Percentiles rank a stretch among this genome's conserved stretches.
Evolutionary conservation across 2,329 filamentous ascomycete species (phyloP).

Genomic region (Paecilomyces sp.): DNA sequence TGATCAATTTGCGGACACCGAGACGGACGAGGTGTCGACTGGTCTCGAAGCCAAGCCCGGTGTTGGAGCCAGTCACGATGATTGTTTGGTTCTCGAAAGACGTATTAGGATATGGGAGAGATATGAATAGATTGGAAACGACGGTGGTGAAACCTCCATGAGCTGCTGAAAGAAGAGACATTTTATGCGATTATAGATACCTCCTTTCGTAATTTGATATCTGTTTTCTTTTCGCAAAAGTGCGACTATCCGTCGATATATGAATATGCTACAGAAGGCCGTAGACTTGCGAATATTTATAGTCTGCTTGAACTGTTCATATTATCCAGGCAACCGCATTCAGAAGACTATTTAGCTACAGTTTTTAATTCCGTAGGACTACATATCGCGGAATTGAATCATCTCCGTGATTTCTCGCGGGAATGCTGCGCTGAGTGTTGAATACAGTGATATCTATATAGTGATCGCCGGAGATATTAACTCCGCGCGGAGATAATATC

Average conservation of each 20-base stretch:
- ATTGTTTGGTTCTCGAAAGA: constrained; percentile 28
- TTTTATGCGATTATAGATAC: neutral
- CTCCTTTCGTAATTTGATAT: neutral
- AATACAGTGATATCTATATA: neutral
- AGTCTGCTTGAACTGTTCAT: too few species aligned
- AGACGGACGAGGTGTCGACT: constrained; percentile 34
- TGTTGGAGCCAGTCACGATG: constrained; percentile 46
- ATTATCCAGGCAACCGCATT: too few species aligned
- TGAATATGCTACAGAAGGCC: too few species aligned
- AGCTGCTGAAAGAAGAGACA: constrained; percentile 3
- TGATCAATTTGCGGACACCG: constrained; percentile 37
- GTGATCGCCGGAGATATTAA: neutral
- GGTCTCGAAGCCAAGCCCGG: constrained; percentile 43
- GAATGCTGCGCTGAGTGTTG: too few species aligned
- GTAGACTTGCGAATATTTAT: too few species aligned
- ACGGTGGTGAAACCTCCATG: constrained; percentile 1
- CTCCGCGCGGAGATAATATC: constrained; percentile 6
- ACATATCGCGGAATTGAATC: too few species aligned
- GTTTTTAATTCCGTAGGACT: too few species aligned
- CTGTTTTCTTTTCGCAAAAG: too few species aligned
- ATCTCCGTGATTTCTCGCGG: too few species aligned
- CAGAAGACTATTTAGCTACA: too few species aligned
- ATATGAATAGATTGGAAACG: constrained; percentile 6
- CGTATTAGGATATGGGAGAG: neutral
- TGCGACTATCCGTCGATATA: neutral